Base-by-base conservation (phyloP, 768 basidiomycete species). In the Tricholoma bakamatsutake region DNA sequence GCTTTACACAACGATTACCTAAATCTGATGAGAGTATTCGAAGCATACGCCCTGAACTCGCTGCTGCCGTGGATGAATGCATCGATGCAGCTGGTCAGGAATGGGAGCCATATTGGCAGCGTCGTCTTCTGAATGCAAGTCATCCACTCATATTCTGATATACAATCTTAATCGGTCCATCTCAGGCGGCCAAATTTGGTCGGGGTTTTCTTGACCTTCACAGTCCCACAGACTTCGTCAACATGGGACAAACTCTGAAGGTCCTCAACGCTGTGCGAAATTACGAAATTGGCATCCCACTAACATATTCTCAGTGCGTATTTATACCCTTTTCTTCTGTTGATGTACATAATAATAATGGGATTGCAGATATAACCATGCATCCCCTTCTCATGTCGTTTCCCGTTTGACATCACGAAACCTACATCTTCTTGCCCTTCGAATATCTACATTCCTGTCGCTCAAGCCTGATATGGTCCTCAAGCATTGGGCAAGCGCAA, bases 401-500 rank as follows among this genome's bases (percentile, higher is more conserved):
- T 74, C 82, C 15, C 85, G 94, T 5, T 77, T 99, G 18, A 90
- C 92, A 6, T 80, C 92, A 0, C 85, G 94, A 12, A 92, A 92
- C 59, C 77, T 93, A 57, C 95, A 99, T 65, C 81, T 98, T 1
- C 85, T 98, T 45, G 93, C 96, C 7, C 82, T 98, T 15, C 85
- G 94, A 24, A 86, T 98, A 59, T 94, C 95, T 2, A 78, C 83
- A 1, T 93, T 85, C 71, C 80, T 98, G 30, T 80, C 81, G 13
- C 76, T 98, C 45, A 88, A 90, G 51, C 88, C 93, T 0, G 89
- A 94, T 59, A 80, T 83, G 0, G 93, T 98, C 0, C 74, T 99
- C 40, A 90, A 87, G 59, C 96, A 98, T 66, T 99, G 97, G 97
- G 97, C 97, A 1, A 86, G 85, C 57, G 88, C 92, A 1, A 96